Evolutionary conservation across 176 grass and related monocot species (phyloP), one percentile per base, ranked within the genome.

Genomic region (Bolboschoenus planiculmis): DNA sequence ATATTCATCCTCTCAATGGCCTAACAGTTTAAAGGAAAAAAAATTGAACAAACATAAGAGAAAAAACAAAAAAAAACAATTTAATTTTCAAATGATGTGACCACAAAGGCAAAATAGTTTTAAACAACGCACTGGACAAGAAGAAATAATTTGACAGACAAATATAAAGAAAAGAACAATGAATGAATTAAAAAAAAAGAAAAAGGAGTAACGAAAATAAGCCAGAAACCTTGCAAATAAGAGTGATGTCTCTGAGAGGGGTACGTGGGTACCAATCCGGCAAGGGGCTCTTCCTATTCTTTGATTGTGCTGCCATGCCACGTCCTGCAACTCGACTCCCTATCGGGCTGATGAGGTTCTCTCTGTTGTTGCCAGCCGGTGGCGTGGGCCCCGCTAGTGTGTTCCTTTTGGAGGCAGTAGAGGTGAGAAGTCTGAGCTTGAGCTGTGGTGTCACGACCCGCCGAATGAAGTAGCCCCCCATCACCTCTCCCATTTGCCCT

Each of bases 191-290:
- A n/a, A n/a, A n/a, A n/a, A n/a, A n/a, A n/a, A 67, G 79, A 70
- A 83, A 13, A 78, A 8, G 10, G 35, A 46, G 68, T 31, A 65
- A 74, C 72, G 81, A 26, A 9, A 61, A 72, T 56, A 43, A 58
- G 35, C 57, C 71, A 82, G 51, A 43, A 81, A 95, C 93, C 81
- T 87, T 88, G 56, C 89, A 86, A 3, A 95, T 43, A 23, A 85
- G 66, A 40, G 76, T 88, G 66, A 95, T 88, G 57, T 95, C 90
- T 31, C 84, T 78, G 31, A 95, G 92, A 47, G 92, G 92, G 16
- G 81, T 88, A 80, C 92, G 87, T 0, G 81, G 90, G 77, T 92
- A 95, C 92, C 92, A 95, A 27, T 90, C 84, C 0, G 90, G 90
- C 3, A 95, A 83, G 42, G 84, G 86, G 84, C 88, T 95, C 81